Base-by-base conservation (phyloP, 306 rosid genomes). In the Citrullus colocynthis region DNA sequence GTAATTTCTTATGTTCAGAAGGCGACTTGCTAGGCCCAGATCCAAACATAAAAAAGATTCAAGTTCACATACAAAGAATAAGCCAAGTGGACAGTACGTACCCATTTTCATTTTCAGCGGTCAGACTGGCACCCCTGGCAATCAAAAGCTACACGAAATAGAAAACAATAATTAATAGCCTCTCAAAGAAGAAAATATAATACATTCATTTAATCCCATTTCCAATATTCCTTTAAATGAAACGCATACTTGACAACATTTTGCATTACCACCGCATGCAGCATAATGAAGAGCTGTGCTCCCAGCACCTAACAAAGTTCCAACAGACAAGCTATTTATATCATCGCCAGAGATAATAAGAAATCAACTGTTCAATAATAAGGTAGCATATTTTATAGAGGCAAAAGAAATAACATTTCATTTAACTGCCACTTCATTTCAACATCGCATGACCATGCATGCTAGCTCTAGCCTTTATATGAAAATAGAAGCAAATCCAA, bases 231-330 rank as follows among this genome's bases (percentile, higher is more conserved):
- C 73, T 75, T 9, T 39, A 71, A 70, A 48, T 48, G 62, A 72
- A 59, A 64, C 76, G 79, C 91, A 60, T 78, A 95, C 99, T 76
- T 92, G 89, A 85, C 99, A 95, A 81, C 97, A 92, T 81, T 95
- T 96, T 41, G 92, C 96, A 92, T 92, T 89, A 80, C 99, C 99
- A 67, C 99, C 97, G 39, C 97, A 92, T 70, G 97, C 97, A 73
- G 97, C 99, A 83, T 95, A 95, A 82, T 95, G 99, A 58, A 95
- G 97, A 73, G 99, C 86, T 64, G 97, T 89, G 88, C 99, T 95
- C 80, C 96, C 99, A 56, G 97, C 88, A 84, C 97, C 99, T 95
- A 73, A 2, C 81, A 78, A 54, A 81, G 80, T 77, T 81, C 55
- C 60, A 79, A 65, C 75, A 51, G 78, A 75, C 34, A 75, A 34